These are phyloP conservation scores for Tubosaeta sp. DNA, from an alignment of 768 basidiomycete species.

Conservation along the genomic window DNA sequence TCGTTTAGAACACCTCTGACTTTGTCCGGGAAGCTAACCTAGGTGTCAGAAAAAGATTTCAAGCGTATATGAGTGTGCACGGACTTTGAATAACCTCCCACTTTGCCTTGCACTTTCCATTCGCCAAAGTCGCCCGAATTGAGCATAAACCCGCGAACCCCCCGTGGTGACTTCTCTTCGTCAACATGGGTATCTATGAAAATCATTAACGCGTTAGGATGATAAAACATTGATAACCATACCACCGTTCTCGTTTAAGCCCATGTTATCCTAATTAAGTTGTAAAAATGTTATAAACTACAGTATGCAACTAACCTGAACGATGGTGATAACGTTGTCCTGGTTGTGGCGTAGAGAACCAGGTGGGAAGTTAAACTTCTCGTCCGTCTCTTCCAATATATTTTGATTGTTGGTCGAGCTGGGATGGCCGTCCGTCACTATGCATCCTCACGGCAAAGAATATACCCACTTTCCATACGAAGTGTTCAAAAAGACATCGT, in stretches of 20 bases:
- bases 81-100: constrained; percentile 65
- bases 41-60: not conserved
- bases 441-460: not conserved
- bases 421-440: not conserved
- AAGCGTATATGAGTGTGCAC: constrained; percentile 12
- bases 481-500: constrained; percentile 65
- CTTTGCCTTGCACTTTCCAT: constrained; percentile 75
- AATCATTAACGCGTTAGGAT: constrained; percentile 1
- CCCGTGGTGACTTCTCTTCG: constrained; percentile 68
- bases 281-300: not conserved
- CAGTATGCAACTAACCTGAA: constrained; percentile 47
- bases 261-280: constrained; percentile 66
- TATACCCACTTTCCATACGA: constrained; percentile 65
- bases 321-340: constrained; percentile 75
- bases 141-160: constrained; percentile 73
- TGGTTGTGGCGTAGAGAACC: constrained; percentile 45
- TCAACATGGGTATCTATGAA: constrained; percentile 38
- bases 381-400: constrained; percentile 63
- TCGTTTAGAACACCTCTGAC: constrained; percentile 66
- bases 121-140: constrained; percentile 52
- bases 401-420: constrained; percentile 63
- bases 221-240: constrained; percentile 9
- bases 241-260: constrained; percentile 62
- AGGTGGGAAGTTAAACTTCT: constrained; percentile 57
- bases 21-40: constrained; percentile 68